These are phyloP conservation scores for Mucor mucedo DNA, from an alignment of 371 early-diverging fungal genomes.

Conservation along the genomic window DNA sequence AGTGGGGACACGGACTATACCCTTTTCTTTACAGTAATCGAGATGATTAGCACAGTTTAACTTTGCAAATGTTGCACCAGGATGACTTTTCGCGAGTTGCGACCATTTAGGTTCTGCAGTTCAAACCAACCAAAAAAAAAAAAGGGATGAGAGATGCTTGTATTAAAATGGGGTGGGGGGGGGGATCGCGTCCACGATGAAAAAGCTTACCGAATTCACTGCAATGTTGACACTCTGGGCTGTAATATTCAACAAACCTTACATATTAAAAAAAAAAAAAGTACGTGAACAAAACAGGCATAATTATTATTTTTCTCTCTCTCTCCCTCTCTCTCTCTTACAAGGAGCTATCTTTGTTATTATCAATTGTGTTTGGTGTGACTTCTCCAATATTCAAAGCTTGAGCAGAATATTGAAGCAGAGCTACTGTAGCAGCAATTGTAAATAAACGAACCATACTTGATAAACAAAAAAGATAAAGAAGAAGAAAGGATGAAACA, in stretches of 20 bases:
- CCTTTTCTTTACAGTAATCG: conserved; percentile 23
- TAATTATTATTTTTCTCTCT: not conserved
- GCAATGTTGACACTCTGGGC: conserved; percentile 38
- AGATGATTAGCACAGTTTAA: conserved; percentile 17
- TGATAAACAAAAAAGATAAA: not conserved
- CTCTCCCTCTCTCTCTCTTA: not conserved
- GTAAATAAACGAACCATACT: conserved; percentile 19
- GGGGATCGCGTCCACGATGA: not conserved
- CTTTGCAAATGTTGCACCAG: conserved; percentile 12
- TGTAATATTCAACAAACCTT: conserved; percentile 47
- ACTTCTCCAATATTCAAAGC: conserved; percentile 19
- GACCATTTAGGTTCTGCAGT: conserved; percentile 13
- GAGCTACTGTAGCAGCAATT: not conserved
- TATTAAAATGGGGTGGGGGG: not conserved
- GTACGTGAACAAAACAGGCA: no score
- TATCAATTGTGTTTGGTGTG: conserved; percentile 16
- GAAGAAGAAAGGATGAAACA: not conserved
- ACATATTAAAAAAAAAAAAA: conserved; percentile 3
- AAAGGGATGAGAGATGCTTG: not conserved
- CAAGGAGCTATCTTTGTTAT: conserved; percentile 16
- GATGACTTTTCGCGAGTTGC: conserved; percentile 3
- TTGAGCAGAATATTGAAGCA: conserved; percentile 2
- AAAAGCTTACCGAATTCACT: conserved; percentile 31
- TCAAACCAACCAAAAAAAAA: no score
- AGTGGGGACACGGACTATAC: conserved; percentile 17